Conservation (phyloP, 1,139 yeast genomes). For the Sporopachydermia cereana region DNA sequence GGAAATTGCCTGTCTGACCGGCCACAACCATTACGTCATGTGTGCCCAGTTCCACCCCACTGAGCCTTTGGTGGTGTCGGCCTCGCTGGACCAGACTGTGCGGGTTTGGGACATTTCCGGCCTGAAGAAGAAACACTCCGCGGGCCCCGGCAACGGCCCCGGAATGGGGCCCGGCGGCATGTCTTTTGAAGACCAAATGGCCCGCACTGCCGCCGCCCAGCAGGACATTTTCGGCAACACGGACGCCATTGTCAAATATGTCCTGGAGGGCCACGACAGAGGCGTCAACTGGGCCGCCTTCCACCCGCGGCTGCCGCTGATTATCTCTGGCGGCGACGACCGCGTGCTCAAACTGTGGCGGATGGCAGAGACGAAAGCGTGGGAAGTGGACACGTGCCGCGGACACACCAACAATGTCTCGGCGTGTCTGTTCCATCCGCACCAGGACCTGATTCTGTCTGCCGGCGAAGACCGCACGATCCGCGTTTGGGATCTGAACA, state of each 20-base stretch:
- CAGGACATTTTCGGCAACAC: constrained; percentile 92
- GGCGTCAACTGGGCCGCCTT: constrained; percentile 98
- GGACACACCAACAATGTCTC: constrained; percentile 94
- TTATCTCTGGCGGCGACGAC: constrained; percentile 95
- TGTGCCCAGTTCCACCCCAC: constrained; percentile 96
- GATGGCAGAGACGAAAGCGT: constrained; percentile 95
- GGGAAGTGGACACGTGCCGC: constrained; percentile 98
- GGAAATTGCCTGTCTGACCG: constrained; percentile 93
- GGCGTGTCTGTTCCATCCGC: constrained; percentile 85
- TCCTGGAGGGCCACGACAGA: constrained; percentile 94
- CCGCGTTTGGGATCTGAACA: constrained; percentile 93
- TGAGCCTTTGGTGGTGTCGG: constrained; percentile 89
- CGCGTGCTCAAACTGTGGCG: constrained; percentile 94
- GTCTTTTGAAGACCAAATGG: constrained; percentile 70
- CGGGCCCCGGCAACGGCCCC: constrained; percentile 35
- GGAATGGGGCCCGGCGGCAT: constrained; percentile 33
- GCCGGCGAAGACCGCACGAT: constrained; percentile 97
- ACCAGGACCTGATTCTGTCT: constrained; percentile 82
- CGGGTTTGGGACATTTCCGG: constrained; percentile 98
- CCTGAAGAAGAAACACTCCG: constrained; percentile 89
- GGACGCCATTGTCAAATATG: constrained; percentile 91
- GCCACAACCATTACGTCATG: constrained; percentile 98
- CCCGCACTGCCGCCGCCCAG: constrained; percentile 52
- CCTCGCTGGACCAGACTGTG: constrained; percentile 96
- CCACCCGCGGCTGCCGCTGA: constrained; percentile 92